phyloP scores from a whole-genome alignment of 2,329 filamentous ascomycete genomes.

The Amphichorda felina region DNA sequence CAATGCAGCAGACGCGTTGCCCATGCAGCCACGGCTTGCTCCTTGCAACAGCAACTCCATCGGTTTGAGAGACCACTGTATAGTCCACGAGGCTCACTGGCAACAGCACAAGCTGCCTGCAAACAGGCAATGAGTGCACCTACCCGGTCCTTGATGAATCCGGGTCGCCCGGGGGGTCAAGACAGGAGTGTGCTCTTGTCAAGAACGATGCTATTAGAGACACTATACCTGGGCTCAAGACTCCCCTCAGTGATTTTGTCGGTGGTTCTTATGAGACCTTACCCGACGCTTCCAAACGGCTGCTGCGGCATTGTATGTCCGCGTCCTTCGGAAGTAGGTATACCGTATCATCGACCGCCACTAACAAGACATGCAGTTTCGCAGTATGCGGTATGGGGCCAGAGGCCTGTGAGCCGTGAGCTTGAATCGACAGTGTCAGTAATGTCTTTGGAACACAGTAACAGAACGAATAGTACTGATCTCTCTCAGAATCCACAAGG shows the following conservation, averaged over 20 bases:
- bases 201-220: neutral
- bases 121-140: slow-evolving; percentile 29
- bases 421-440: slow-evolving; percentile 17
- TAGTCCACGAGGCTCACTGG: neutral
- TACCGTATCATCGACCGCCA: neutral
- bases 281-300: slow-evolving; percentile 15
- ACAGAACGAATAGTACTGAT: too few relatives aligned
- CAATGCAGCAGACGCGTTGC: slow-evolving; percentile 7
- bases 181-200: neutral
- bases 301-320: slow-evolving; percentile 14
- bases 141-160: slow-evolving; percentile 10
- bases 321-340: too few relatives aligned
- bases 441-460: neutral
- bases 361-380: slow-evolving; percentile 17
- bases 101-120: slow-evolving; percentile 29
- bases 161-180: neutral
- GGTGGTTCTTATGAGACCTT: slow-evolving; percentile 18
- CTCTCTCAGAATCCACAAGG: slow-evolving; percentile 27
- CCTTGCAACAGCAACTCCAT: too few relatives aligned
- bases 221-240: neutral
- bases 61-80: too few relatives aligned
- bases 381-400: slow-evolving; percentile 27
- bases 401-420: slow-evolving; percentile 24
- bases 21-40: too few relatives aligned
- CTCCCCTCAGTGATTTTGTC: slow-evolving; percentile 13